Evolutionary conservation across 225 moss, liverwort and hornwort genomes (phyloP).

Genomic region (Neckera pumila): DNA sequence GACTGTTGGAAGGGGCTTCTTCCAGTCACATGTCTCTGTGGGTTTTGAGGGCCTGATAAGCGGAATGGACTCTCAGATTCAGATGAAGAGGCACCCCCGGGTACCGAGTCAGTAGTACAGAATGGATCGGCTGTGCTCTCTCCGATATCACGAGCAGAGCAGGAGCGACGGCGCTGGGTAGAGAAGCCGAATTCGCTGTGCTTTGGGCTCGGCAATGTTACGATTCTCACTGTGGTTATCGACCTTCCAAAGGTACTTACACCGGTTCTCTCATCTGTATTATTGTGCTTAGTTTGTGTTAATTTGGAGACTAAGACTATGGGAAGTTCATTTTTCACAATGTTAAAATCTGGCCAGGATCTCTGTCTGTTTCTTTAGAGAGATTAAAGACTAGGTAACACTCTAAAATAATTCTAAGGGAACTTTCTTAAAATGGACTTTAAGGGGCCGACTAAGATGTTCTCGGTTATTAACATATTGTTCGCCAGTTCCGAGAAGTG

Average conservation of each 20-base stretch:
- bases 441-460: background rate
- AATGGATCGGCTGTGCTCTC: constrained; percentile 15
- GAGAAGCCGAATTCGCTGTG: constrained; percentile 80
- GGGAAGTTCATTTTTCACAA: background rate
- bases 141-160: constrained; percentile 33
- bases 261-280: background rate
- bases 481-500: background rate
- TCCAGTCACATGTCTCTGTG: background rate
- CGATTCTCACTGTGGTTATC: constrained; percentile 73
- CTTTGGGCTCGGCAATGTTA: constrained; percentile 79
- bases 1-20: background rate
- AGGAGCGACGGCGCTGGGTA: constrained; percentile 78
- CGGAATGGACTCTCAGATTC: constrained; percentile 7
- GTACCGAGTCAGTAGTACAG: background rate
- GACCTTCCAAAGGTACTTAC: constrained; percentile 70
- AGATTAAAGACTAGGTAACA: background rate
- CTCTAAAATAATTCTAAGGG: background rate
- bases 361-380: background rate
- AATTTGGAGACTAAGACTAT: background rate
- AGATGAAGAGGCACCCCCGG: constrained; percentile 26
- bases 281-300: background rate
- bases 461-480: background rate
- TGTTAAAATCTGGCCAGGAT: background rate
- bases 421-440: background rate
- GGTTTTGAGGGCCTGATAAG: background rate